Evolutionary conservation across 257 asterid species (phyloP).

Genomic region (Dorcoceras hygrometricum): DNA sequence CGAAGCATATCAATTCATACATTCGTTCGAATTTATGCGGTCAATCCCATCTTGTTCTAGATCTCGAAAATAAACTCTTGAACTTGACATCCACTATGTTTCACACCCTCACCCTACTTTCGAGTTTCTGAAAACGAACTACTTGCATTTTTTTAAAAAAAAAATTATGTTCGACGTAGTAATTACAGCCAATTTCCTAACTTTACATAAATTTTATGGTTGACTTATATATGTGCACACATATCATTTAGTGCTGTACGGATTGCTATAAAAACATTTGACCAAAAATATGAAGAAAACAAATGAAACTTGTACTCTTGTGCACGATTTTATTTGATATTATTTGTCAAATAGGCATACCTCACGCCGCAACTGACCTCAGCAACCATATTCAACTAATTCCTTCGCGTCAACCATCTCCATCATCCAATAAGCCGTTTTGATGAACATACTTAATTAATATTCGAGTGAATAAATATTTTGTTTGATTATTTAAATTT

Average conservation of each 20-base stretch:
- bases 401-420: too few species aligned
- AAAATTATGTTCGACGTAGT: too few species aligned
- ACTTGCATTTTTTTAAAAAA: too few species aligned
- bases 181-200: background rate
- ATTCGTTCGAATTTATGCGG: background rate
- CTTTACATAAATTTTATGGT: too few species aligned
- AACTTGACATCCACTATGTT: background rate
- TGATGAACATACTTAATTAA: too few species aligned
- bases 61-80: background rate
- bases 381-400: constrained; percentile 4
- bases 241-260: constrained; percentile 5
- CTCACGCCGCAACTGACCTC: background rate
- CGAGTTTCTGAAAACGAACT: too few species aligned
- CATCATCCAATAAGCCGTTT: too few species aligned
- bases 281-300: background rate
- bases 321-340: background rate
- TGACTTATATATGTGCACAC: background rate
- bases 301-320: background rate
- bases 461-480: too few species aligned
- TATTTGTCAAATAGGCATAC: background rate
- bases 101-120: too few species aligned
- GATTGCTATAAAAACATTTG: background rate
- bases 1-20: background rate
- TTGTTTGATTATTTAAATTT: too few species aligned
- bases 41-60: background rate